A percentile compares a stretch with the other conserved stretches of the same genome.
phyloP scores from a whole-genome alignment of 2,329 filamentous ascomycete species.

The Fonsecaea pedrosoi region DNA sequence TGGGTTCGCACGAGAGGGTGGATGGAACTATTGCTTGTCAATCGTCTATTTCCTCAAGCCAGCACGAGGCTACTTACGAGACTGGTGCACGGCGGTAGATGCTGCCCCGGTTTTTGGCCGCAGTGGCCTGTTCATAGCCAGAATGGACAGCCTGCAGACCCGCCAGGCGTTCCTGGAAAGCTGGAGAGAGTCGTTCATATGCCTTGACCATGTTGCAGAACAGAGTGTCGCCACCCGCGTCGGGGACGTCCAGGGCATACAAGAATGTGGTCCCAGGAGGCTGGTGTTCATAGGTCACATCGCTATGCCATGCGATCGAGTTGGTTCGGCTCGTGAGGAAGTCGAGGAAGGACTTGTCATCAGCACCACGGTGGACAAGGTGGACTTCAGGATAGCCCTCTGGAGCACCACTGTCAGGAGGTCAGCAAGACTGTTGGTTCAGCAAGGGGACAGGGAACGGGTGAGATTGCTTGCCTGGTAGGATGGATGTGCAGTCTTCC shows the following conservation, averaged over 20 bases:
- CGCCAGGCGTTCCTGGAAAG: conserved; percentile 79
- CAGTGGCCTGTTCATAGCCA: conserved; percentile 76
- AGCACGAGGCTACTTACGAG: conserved; percentile 41
- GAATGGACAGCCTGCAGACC: conserved; percentile 83
- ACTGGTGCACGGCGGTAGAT: conserved; percentile 51
- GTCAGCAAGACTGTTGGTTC: neutral
- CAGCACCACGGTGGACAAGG: conserved; percentile 75
- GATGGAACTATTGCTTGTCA: conserved; percentile 36
- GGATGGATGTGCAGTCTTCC: conserved; percentile 83
- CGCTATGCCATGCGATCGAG: conserved; percentile 82
- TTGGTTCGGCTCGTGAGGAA: conserved; percentile 75
- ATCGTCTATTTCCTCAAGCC: neutral
- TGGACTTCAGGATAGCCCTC: conserved; percentile 76
- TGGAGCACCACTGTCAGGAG: conserved; percentile 64
- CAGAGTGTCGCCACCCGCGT: conserved; percentile 81
- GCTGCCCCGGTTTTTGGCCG: conserved; percentile 60
- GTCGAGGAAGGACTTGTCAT: conserved; percentile 65
- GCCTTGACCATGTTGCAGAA: conserved; percentile 82
- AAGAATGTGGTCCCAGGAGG: conserved; percentile 87
- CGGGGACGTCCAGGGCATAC: conserved; percentile 82
- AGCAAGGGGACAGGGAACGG: neutral
- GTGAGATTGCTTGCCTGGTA: conserved; percentile 54
- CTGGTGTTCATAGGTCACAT: conserved; percentile 86
- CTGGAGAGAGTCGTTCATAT: conserved; percentile 78
- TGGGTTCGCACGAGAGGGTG: conserved; percentile 57